These are phyloP conservation scores for Leonotis leonurus DNA, from an alignment of 257 asterid species.

Conservation along the genomic window DNA sequence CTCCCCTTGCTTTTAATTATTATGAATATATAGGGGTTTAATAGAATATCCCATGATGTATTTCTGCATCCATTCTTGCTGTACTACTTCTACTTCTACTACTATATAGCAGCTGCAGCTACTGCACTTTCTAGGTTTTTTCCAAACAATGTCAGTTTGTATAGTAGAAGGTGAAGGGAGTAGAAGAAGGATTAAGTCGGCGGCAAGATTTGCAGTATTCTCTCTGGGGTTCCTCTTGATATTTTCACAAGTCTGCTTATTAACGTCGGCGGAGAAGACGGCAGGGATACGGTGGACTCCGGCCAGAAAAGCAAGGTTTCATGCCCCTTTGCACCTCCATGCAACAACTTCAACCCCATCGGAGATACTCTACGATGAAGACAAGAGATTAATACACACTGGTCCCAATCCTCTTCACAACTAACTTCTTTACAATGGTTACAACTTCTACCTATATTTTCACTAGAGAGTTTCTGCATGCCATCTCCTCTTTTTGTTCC, in stretches of 20 bases:
- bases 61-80: background rate
- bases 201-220: constrained; percentile 12
- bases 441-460: too few species aligned
- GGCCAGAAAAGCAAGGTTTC: constrained; percentile 32
- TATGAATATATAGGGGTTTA: constrained; percentile 18
- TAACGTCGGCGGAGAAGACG: constrained; percentile 19
- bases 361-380: constrained; percentile 26
- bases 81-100: background rate
- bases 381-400: constrained; percentile 46
- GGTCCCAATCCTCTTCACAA: constrained; percentile 59
- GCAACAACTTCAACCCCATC: constrained; percentile 21
- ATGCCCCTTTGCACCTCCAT: too few species aligned
- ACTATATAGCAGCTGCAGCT: background rate
- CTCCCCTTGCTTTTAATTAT: background rate
- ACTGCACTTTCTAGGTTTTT: background rate
- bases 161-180: constrained; percentile 3
- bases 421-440: constrained; percentile 5
- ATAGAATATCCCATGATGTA: background rate
- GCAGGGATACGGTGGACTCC: constrained; percentile 24
- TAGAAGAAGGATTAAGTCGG: background rate
- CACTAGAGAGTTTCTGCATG: constrained; percentile 16
- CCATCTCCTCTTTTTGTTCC: background rate
- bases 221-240: constrained; percentile 24
- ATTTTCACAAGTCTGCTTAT: constrained; percentile 21
- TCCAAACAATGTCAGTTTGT: constrained; percentile 9